Evolutionary conservation across 371 early-diverging fungal species (phyloP).

Genomic region (Nematocida sp.): DNA sequence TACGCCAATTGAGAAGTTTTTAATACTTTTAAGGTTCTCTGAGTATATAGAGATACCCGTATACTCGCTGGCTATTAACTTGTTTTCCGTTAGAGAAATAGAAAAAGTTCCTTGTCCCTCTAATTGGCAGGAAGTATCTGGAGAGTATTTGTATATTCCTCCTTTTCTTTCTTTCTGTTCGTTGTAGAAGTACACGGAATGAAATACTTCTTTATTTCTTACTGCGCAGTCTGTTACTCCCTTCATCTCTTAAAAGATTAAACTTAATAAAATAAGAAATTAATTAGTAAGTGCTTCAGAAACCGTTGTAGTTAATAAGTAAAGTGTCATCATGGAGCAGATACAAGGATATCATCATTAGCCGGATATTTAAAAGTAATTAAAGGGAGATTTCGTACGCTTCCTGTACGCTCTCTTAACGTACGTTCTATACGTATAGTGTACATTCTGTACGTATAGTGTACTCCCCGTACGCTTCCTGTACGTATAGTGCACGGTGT

Average conservation of each 20-base stretch:
- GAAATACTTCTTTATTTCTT: not conserved
- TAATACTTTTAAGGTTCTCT: not conserved
- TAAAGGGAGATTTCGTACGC: too few species aligned
- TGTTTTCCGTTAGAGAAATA: conserved; percentile 1
- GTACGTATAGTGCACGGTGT: too few species aligned
- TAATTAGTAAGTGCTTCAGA: conserved; percentile 45
- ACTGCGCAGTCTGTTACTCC: not conserved
- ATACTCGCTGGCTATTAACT: conserved; percentile 5
- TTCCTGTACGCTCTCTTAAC: too few species aligned
- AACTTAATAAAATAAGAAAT: not conserved
- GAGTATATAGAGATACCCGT: not conserved
- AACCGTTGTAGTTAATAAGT: conserved; percentile 54
- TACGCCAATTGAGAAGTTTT: not conserved
- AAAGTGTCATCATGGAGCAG: conserved; percentile 50
- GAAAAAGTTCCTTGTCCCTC: conserved; percentile 27
- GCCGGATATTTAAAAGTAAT: conserved; percentile 1
- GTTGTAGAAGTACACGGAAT: not conserved
- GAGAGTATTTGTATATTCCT: not conserved
- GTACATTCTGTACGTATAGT: too few species aligned
- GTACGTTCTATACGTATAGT: too few species aligned
- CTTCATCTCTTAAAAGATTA: not conserved
- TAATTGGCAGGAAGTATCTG: not conserved
- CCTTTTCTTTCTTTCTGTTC: conserved; percentile 12
- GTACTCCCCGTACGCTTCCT: too few species aligned
- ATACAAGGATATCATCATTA: conserved; percentile 42